Base-by-base conservation (phyloP, 1,284 basidiomycete species). In the Trametes sp. region DNA sequence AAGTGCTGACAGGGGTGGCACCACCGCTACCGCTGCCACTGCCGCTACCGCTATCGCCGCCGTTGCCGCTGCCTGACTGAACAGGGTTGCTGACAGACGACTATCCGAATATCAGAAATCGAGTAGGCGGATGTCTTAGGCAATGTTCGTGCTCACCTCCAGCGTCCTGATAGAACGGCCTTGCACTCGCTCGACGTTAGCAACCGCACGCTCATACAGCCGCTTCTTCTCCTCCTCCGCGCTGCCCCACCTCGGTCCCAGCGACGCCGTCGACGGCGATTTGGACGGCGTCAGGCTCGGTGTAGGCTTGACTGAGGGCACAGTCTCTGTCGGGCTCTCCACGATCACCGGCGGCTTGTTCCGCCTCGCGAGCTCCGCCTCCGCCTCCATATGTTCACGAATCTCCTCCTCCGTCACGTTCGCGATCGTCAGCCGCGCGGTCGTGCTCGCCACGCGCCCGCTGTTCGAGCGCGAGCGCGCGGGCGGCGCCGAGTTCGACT, bases 191-290 rank as follows among this genome's bases (percentile, higher is more conserved):
- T 87, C 85, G 6, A 90, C 92, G 54, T 80, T 81, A 1, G 79
- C 82, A 62, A 84, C 82, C 0, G 93, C 93, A 48, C 78, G 77
- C 59, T 92, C 85, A 69, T 91, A 94, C 52, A 92, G 74, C 56
- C 74, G 73, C 65, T 79, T 75, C 74, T 92, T 92, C 74, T 92
- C 90, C 29, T 90, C 83, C 69, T 87, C 88, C 1, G 90, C 88
- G 16, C 75, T 81, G 2, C 74, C 74, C 85, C 85, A 90, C 16
- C 62, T 67, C 31, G 67, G 52, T 26, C 41, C 50, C 44, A 61
- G 19, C 26, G 38, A 16, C 8, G 38, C 28, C 24, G 28, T 53
- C 31, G 11, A 16, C 9, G 24, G 46, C 19, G 54, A 49, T n/a
- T 21, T 54, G 31, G 59, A 11, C 26, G 56, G 53, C 24, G 54